These are phyloP conservation scores for Candolleomyces efflorescens DNA, from an alignment of 768 basidiomycete species.

Conservation along the genomic window DNA sequence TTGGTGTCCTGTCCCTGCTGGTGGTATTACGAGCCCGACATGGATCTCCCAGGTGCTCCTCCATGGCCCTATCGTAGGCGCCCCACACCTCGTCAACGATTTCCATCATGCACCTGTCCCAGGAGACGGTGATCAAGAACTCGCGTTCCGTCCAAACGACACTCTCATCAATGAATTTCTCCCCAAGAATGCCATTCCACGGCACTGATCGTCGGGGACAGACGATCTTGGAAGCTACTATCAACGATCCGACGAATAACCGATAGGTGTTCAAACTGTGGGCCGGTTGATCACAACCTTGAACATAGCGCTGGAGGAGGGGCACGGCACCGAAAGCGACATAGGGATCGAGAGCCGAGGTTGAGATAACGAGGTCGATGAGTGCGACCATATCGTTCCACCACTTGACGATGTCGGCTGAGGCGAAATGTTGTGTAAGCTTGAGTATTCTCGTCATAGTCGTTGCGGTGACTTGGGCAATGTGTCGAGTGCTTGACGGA, in stretches of 20 bases:
- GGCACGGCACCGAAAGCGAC: neutral
- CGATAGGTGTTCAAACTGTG: neutral
- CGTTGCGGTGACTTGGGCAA: constrained; percentile 2
- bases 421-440: neutral
- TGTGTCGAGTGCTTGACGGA: neutral
- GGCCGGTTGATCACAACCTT: neutral
- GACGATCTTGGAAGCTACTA: constrained; percentile 6
- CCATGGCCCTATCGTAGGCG: constrained; percentile 3
- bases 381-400: neutral
- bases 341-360: neutral
- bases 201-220: neutral
- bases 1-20: neutral
- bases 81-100: constrained; percentile 7
- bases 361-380: constrained; percentile 1
- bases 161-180: neutral
- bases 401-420: neutral
- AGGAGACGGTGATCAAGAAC: constrained; percentile 2
- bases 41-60: neutral
- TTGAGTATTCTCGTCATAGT: neutral
- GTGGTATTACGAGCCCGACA: neutral
- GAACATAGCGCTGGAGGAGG: constrained; percentile 6
- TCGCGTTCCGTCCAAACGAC: constrained; percentile 1
- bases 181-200: neutral
- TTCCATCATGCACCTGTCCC: constrained; percentile 7
- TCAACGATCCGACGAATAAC: constrained; percentile 1